These are phyloP conservation scores for Pluteus cervinus DNA, from an alignment of 768 basidiomycete species.

Conservation along the genomic window DNA sequence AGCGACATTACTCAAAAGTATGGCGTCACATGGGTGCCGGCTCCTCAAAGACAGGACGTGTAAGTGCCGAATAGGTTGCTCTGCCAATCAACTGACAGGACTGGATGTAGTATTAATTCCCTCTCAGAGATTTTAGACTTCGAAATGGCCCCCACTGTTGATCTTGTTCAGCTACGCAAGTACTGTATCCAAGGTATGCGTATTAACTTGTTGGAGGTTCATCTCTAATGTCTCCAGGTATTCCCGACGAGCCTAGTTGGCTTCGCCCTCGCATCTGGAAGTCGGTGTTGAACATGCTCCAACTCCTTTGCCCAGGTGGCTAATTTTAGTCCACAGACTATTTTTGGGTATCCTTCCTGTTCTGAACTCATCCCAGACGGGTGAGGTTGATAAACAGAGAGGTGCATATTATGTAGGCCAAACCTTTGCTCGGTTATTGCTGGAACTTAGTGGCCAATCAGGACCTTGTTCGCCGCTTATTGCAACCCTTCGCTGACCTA, in stretches of 20 bases:
- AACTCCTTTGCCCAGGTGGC: not conserved
- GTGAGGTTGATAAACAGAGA: constrained; percentile 52
- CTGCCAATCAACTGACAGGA: constrained; percentile 9
- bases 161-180: constrained; percentile 47
- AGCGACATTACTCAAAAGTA: constrained; percentile 45
- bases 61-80: constrained; percentile 23
- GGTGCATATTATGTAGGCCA: constrained; percentile 64
- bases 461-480: constrained; percentile 64
- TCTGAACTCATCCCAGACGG: constrained; percentile 53
- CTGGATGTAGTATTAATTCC: constrained; percentile 44
- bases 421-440: constrained; percentile 7
- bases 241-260: constrained; percentile 72
- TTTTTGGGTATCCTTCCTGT: constrained; percentile 58
- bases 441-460: constrained; percentile 22
- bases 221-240: constrained; percentile 36
- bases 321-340: constrained; percentile 31
- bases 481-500: constrained; percentile 44
- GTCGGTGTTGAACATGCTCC: constrained; percentile 42
- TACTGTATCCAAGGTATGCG: constrained; percentile 57
- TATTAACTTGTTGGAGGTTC: not conserved
- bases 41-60: constrained; percentile 57
- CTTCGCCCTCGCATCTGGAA: constrained; percentile 75
- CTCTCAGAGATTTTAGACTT: constrained; percentile 61
- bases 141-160: constrained; percentile 40
- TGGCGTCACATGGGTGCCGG: constrained; percentile 56